Base-by-base conservation (phyloP, 1,284 basidiomycete genomes). In the Trametes sp. region DNA sequence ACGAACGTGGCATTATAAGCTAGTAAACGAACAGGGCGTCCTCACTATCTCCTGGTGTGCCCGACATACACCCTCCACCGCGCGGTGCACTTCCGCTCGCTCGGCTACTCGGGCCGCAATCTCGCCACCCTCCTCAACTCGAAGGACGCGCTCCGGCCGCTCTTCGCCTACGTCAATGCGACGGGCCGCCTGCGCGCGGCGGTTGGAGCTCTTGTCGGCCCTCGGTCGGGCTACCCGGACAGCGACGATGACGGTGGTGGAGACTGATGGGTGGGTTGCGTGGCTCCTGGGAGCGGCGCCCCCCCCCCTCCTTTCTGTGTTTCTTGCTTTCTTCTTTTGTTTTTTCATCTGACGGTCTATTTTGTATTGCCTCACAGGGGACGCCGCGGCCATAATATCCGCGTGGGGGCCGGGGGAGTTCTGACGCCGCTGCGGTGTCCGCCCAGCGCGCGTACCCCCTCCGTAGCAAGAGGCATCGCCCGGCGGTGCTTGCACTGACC, bases 361-460 rank as follows among this genome's bases (percentile, higher is more conserved):
- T 49, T 51, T 13, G 33, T 23, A 51, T n/a, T n/a, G n/a, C 21
- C 6, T 41, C 7, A 9, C 7, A 4, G 38, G 38, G 38, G 8
- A 41, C 16, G 38, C 38, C 16, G 38, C 4, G 38, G 16, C 8
- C 49, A 14, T 23, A 21, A 35, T 9, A 29, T 33, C 29, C 29
- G 49, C 29, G 49, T 41, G 11, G 49, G 49, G 49, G 31, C 49
- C 49, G 33, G 49, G 49, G 49, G 49, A 51, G 49, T 51, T 51
- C 49, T 36, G 33, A 51, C 49, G 31, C 5, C n/a, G 49, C 31
- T 14, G 49, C n/a, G 49, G 49, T 51, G 49, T 51, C 29, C 35
- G 49, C 49, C 29, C 49, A 14, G 31, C 49, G 4, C 4, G 4
- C 49, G 49, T 51, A 51, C 49, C 49, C 49, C 49, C 23, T 19